These are phyloP conservation scores for Talaromyces sp. DNA, from an alignment of 2,329 filamentous ascomycete genomes.

Conservation along the genomic window DNA sequence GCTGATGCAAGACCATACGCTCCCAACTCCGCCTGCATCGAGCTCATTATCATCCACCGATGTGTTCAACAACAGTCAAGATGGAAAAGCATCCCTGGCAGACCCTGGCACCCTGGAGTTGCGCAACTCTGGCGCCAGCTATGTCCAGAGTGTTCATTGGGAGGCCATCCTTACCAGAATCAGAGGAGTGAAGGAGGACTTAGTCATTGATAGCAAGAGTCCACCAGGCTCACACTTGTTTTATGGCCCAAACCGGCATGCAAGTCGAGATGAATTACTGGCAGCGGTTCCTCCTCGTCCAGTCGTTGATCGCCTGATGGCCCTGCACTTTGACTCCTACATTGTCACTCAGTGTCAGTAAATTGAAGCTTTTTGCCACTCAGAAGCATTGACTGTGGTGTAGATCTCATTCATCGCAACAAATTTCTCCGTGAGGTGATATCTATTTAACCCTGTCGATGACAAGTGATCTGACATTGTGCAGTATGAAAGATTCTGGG, in stretches of 20 bases:
- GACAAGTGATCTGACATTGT: constrained; percentile 8
- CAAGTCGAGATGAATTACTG: constrained; percentile 23
- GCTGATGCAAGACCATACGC: too few species aligned
- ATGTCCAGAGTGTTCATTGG: constrained; percentile 29
- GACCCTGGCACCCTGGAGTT: constrained; percentile 6
- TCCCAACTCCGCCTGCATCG: too few species aligned
- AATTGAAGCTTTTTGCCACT: too few species aligned
- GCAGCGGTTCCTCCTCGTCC: constrained; percentile 23
- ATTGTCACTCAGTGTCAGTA: too few species aligned
- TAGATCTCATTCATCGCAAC: constrained; percentile 24
- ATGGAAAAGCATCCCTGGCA: too few species aligned
- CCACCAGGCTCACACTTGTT: constrained; percentile 10
- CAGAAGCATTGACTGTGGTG: too few species aligned
- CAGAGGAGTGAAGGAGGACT: constrained; percentile 25
- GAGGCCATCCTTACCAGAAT: constrained; percentile 27
- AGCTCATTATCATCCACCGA: too few species aligned
- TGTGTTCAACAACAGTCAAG: too few species aligned
- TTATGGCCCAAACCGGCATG: not conserved
- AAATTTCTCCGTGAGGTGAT: constrained; percentile 32
- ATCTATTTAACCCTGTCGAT: too few species aligned
- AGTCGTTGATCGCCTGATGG: constrained; percentile 22
- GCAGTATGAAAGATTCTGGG: constrained; percentile 46
- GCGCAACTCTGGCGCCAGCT: constrained; percentile 6
- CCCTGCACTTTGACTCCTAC: too few species aligned
- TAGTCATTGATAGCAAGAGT: constrained; percentile 4